phyloP scores from a whole-genome alignment of 345 rosid genomes.

The Streptanthus diversifolius region DNA sequence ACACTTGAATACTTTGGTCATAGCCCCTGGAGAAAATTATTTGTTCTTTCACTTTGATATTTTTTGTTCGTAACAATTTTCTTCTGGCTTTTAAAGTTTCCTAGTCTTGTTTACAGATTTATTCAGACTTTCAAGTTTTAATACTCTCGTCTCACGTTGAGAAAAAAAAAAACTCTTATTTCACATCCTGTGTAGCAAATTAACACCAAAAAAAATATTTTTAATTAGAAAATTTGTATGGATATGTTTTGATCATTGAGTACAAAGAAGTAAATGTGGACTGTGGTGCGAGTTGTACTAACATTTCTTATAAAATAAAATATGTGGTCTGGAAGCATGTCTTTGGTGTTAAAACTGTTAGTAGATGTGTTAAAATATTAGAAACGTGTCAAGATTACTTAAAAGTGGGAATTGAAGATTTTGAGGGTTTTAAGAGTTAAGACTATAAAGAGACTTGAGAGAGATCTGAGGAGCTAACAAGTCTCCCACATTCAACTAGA shows the following conservation, averaged over 20 bases:
- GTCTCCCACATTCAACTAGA: conserved; percentile 21
- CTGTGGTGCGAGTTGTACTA: no score
- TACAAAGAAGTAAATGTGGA: no score
- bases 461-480: conserved; percentile 22
- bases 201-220: no score
- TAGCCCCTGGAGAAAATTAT: neutral
- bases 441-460: neutral
- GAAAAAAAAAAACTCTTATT: no score
- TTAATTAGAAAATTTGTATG: no score
- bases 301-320: no score
- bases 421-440: conserved; percentile 14
- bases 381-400: neutral
- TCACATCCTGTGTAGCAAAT: no score
- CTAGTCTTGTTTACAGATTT: neutral
- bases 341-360: neutral
- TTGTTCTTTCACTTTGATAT: neutral
- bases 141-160: neutral
- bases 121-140: neutral
- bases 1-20: neutral
- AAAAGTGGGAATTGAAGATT: conserved; percentile 11
- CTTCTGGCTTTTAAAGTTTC: neutral
- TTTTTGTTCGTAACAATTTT: neutral
- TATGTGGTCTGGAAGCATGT: neutral
- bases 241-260: no score
- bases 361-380: neutral